Conservation (phyloP, 805 yeast genomes). For the Wickerhamomyces canadensis region DNA sequence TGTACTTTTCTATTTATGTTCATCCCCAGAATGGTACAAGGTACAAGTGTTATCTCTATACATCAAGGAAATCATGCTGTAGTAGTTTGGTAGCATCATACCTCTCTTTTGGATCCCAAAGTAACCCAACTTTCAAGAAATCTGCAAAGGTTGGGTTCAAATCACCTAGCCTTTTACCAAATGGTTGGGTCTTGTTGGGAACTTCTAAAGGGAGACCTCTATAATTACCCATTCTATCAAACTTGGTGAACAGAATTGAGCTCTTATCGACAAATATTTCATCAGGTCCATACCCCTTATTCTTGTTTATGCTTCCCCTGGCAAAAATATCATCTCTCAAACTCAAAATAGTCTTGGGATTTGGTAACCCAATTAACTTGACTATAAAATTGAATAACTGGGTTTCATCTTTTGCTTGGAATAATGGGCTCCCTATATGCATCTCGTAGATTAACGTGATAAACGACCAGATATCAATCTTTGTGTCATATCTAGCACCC, state of each 20-base stretch:
- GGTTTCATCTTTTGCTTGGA: constrained; percentile 78
- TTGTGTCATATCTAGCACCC: constrained; percentile 68
- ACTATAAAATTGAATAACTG: constrained; percentile 72
- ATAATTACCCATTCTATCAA: constrained; percentile 25
- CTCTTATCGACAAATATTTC: constrained; percentile 17
- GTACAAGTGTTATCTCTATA: background rate
- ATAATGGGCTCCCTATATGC: constrained; percentile 81
- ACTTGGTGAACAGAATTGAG: constrained; percentile 33
- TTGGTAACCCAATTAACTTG: constrained; percentile 83
- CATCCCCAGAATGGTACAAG: background rate
- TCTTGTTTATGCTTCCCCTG: constrained; percentile 30
- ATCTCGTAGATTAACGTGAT: constrained; percentile 85
- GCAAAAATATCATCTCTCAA: constrained; percentile 33
- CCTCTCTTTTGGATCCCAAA: constrained; percentile 47
- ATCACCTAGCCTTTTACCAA: constrained; percentile 8
- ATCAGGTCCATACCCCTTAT: constrained; percentile 3
- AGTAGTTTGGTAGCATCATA: constrained; percentile 47
- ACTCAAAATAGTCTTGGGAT: constrained; percentile 30
- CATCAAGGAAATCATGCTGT: constrained; percentile 43
- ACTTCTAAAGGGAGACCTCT: constrained; percentile 10
- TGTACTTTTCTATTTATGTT: background rate
- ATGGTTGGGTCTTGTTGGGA: constrained; percentile 15
- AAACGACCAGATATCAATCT: constrained; percentile 90
- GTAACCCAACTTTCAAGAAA: constrained; percentile 26
- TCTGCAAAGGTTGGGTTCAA: constrained; percentile 18